Conservation (phyloP, 2,329 filamentous ascomycete genomes). For the Fusarium heterosporum region DNA sequence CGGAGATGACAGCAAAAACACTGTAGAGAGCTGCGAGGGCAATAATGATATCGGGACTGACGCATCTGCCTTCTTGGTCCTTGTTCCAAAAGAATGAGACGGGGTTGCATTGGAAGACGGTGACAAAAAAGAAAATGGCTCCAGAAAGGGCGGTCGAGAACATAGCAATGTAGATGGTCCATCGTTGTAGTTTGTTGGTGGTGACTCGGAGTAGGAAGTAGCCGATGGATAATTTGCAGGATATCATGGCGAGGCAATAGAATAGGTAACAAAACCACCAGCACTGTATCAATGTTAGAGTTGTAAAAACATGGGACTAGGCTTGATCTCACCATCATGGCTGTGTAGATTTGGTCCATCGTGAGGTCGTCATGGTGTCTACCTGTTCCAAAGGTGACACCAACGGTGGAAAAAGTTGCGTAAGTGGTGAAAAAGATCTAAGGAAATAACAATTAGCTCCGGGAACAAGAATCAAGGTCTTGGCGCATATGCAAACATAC, state of each 20-base stretch:
- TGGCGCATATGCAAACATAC: conserved; percentile 28
- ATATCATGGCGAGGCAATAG: conserved; percentile 45
- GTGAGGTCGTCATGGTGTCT: conserved; percentile 49
- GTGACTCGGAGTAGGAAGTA: conserved; percentile 52
- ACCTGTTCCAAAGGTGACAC: conserved; percentile 53
- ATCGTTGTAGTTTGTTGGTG: conserved; percentile 22
- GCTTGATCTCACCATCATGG: conserved; percentile 49
- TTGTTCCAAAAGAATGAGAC: conserved; percentile 49
- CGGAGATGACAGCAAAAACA: conserved; percentile 57
- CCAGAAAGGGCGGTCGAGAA: conserved; percentile 46
- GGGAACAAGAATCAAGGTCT: neutral
- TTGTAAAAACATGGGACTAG: neutral
- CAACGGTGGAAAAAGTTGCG: conserved; percentile 34
- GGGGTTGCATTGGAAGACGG: conserved; percentile 48
- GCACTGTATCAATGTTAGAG: conserved; percentile 26
- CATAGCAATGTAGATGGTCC: conserved; percentile 49
- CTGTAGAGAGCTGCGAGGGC: conserved; percentile 62
- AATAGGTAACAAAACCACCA: conserved; percentile 50
- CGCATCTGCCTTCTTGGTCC: conserved; percentile 41
- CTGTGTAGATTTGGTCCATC: conserved; percentile 37
- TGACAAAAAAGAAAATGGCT: conserved; percentile 50
- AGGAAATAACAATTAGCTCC: conserved; percentile 35
- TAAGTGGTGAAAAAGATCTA: conserved; percentile 42
- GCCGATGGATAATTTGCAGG: conserved; percentile 52
- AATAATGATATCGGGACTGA: conserved; percentile 55